Evolutionary conservation across 2,329 filamentous ascomycete genomes (phyloP).

Genomic region (Aspergillus fructus): DNA sequence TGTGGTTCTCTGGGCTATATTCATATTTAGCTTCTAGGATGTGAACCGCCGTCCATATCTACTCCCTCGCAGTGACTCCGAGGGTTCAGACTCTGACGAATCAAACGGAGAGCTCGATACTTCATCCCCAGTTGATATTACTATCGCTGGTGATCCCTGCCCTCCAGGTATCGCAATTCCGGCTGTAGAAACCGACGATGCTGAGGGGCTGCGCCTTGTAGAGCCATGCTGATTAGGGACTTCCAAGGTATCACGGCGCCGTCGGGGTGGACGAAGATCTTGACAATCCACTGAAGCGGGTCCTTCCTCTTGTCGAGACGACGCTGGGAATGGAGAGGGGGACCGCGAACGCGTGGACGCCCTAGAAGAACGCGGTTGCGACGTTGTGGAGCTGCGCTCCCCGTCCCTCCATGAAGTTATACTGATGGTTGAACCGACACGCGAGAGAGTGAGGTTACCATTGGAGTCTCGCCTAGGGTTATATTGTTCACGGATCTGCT

Average conservation of each 20-base stretch:
- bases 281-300: too few species aligned
- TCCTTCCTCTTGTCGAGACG: not conserved
- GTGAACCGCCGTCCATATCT: not conserved
- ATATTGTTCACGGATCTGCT: not conserved
- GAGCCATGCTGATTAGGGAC: not conserved
- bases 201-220: not conserved
- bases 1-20: too few species aligned
- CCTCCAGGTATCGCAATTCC: not conserved
- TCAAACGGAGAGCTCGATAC: not conserved
- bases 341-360: not conserved
- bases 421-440: not conserved
- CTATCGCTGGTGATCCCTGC: not conserved
- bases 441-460: not conserved
- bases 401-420: not conserved
- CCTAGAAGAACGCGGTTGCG: not conserved
- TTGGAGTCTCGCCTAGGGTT: not conserved
- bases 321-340: not conserved
- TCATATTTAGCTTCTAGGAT: not conserved
- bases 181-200: not conserved
- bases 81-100: not conserved
- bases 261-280: not conserved
- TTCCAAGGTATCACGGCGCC: not conserved
- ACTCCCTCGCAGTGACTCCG: not conserved
- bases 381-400: not conserved
- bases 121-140: not conserved